Conservation (phyloP, 2,329 filamentous ascomycete species). For the Botrytis deweyae region DNA sequence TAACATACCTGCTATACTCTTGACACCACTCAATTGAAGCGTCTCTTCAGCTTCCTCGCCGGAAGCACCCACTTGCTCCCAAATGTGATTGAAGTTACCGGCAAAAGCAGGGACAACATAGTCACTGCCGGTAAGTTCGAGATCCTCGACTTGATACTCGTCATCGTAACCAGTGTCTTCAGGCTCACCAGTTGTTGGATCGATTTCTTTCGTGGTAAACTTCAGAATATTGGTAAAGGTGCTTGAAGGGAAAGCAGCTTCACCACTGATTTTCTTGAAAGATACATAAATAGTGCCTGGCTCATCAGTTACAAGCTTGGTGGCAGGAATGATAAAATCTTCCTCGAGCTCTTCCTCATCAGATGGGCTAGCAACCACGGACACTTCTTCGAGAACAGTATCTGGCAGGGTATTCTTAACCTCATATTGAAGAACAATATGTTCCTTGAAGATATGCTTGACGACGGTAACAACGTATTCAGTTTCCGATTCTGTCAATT, state of each 20-base stretch:
- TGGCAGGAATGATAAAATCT: conserved; percentile 88
- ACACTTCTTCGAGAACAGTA: conserved; percentile 86
- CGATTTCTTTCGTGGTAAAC: conserved; percentile 97
- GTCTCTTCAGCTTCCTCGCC: conserved; percentile 92
- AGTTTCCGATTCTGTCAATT: conserved; percentile 94
- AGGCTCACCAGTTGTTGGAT: conserved; percentile 87
- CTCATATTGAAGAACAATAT: conserved; percentile 93
- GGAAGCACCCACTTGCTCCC: conserved; percentile 87
- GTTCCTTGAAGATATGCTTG: conserved; percentile 98
- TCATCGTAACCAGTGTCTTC: conserved; percentile 94
- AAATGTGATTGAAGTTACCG: conserved; percentile 91
- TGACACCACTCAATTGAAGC: conserved; percentile 79
- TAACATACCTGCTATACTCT: conserved; percentile 79
- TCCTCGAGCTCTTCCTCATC: conserved; percentile 85
- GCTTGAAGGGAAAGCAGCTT: conserved; percentile 71
- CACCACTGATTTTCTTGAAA: conserved; percentile 80
- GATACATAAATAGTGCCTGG: conserved; percentile 94
- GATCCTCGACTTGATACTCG: conserved; percentile 93
- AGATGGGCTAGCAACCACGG: conserved; percentile 73
- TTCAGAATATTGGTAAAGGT: conserved; percentile 91
- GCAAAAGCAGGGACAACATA: conserved; percentile 93
- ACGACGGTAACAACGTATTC: conserved; percentile 93
- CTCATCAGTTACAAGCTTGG: conserved; percentile 78
- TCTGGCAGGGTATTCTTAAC: conserved; percentile 96
- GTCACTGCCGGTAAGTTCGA: conserved; percentile 87